phyloP scores from a whole-genome alignment of 2,329 filamentous ascomycete species.

The Chalaropsis thielavioides region DNA sequence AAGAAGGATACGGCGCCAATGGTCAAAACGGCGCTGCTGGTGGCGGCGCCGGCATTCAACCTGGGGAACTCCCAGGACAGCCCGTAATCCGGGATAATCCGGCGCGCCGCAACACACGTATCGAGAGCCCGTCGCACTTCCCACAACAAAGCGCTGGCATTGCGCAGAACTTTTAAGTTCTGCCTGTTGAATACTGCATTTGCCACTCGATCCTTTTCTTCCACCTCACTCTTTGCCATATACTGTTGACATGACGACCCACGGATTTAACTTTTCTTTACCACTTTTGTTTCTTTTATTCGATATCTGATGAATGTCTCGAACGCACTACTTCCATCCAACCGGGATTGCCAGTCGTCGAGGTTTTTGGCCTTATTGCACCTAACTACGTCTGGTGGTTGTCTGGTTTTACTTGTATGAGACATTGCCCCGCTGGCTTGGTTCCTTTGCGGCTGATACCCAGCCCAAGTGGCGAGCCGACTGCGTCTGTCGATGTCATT shows the following conservation, averaged over 20 bases:
- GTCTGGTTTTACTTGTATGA: not conserved
- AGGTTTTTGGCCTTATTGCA: not conserved
- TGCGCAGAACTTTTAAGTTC: conserved; percentile 76
- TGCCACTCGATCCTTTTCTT: conserved; percentile 8
- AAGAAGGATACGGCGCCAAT: not conserved
- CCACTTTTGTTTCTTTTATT: not conserved
- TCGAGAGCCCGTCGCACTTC: conserved; percentile 79
- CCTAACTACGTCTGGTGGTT: no score
- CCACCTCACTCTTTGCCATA: not conserved
- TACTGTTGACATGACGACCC: conserved; percentile 2
- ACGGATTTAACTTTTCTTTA: conserved; percentile 3
- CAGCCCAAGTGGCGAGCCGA: not conserved
- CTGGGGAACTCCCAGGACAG: conserved; percentile 38
- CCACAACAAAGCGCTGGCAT: conserved; percentile 91
- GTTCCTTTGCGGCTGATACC: not conserved
- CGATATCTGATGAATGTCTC: conserved; percentile 1
- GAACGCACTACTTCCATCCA: not conserved
- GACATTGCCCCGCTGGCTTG: not conserved
- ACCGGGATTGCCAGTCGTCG: not conserved
- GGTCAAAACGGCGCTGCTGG: not conserved
- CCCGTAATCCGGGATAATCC: conserved; percentile 89
- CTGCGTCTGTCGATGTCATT: not conserved
- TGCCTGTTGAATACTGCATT: not conserved
- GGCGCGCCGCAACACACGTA: conserved; percentile 82
- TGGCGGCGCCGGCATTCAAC: conserved; percentile 14